phyloP scores from a whole-genome alignment of 441 rosid genomes.

The Theobroma grandiflorum region DNA sequence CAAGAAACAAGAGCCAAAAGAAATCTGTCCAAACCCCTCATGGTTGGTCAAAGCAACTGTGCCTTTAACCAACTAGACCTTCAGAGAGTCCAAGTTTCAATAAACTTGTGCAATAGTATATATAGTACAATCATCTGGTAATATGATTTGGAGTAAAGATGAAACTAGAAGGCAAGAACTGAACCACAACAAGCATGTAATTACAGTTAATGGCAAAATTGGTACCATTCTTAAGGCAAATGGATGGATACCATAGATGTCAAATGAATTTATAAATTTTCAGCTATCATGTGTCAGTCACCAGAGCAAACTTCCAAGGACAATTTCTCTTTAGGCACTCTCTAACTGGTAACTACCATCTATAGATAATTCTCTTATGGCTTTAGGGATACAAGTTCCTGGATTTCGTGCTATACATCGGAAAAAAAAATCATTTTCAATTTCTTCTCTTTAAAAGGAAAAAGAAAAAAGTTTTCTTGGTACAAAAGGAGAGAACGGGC shows the following conservation, averaged over 20 bases:
- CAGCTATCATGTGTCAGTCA: slow-evolving; percentile 3
- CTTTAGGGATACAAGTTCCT: slow-evolving; percentile 14
- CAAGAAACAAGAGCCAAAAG: not conserved
- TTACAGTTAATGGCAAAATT: not conserved
- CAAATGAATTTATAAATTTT: slow-evolving; percentile 17
- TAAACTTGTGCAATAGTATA: not conserved
- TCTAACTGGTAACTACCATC: not conserved
- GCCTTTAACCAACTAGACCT: not conserved
- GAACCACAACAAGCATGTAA: not conserved
- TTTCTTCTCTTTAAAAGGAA: slow-evolving; percentile 36
- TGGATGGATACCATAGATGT: not conserved
- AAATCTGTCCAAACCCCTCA: not conserved
- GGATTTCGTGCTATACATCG: slow-evolving; percentile 13
- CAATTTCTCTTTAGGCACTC: not conserved
- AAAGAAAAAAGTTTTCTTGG: slow-evolving; percentile 31
- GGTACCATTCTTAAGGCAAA: not conserved
- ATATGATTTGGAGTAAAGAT: not conserved
- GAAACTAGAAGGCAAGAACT: not conserved
- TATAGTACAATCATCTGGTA: not conserved
- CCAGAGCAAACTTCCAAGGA: slow-evolving; percentile 4
- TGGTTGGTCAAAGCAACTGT: not conserved
- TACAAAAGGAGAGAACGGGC: slow-evolving; percentile 40
- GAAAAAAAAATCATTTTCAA: slow-evolving; percentile 16
- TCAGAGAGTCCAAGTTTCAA: not conserved
- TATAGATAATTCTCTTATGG: slow-evolving; percentile 4